phyloP scores from a whole-genome alignment of 768 basidiomycete species.

The Omphalotus guepiniiformis region DNA sequence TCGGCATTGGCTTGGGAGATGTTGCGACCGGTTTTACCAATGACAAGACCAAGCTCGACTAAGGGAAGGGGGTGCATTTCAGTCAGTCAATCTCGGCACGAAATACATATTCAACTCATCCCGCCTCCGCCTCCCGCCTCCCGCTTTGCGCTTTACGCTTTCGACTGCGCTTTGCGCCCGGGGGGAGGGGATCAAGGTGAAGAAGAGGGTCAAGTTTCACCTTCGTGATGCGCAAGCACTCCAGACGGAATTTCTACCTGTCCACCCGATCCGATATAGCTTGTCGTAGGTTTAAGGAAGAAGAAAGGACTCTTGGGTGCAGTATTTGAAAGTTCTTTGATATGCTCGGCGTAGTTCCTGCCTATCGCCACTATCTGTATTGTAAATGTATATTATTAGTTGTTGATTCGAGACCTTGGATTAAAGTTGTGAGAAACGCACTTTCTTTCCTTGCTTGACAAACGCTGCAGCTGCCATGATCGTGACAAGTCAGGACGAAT shows the following conservation, averaged over 20 bases:
- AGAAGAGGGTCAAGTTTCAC: conserved; percentile 34
- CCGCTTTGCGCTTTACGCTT: too few species aligned
- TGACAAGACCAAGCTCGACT: conserved; percentile 98
- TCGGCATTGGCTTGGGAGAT: conserved; percentile 70
- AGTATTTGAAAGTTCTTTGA: conserved; percentile 87
- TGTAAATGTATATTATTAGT: background rate
- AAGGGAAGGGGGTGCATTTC: background rate
- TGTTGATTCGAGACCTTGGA: background rate
- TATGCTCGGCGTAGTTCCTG: conserved; percentile 88
- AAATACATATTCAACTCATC: too few species aligned
- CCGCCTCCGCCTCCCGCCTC: too few species aligned
- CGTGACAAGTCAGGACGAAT: too few species aligned
- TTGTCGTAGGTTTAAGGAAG: conserved; percentile 95
- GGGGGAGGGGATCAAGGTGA: too few species aligned
- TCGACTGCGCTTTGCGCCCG: too few species aligned
- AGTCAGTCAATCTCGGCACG: background rate
- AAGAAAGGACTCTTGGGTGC: conserved; percentile 95
- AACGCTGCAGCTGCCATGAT: conserved; percentile 37
- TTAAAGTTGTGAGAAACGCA: conserved; percentile 9
- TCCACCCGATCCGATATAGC: conserved; percentile 75
- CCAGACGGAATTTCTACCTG: conserved; percentile 84
- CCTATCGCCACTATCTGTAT: conserved; percentile 90
- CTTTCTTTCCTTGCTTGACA: conserved; percentile 45
- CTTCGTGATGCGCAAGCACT: conserved; percentile 87
- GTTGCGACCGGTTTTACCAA: conserved; percentile 83